A percentile compares a stretch with the other conserved stretches of the same genome.
Evolutionary conservation across 2,329 filamentous ascomycete genomes (phyloP).

Genomic region (Ceratocystis cubensis): DNA sequence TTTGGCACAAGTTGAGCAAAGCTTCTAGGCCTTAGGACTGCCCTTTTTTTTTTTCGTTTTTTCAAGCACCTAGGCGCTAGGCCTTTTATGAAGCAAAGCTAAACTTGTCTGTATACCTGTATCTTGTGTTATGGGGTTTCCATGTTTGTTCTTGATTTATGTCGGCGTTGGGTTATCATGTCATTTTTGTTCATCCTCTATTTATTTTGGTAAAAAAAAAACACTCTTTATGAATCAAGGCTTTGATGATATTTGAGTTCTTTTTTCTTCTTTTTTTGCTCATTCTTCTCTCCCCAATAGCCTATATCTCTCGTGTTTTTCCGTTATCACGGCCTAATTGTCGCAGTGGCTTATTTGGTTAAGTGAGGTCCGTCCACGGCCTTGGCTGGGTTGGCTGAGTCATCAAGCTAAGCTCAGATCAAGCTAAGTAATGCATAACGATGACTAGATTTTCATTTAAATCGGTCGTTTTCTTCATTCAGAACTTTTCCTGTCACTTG

Average conservation of each 20-base stretch:
- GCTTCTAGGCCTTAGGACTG: neutral
- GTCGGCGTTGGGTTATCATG: neutral
- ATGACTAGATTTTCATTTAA: conserved; percentile 3
- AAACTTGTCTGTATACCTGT: neutral
- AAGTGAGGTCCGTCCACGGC: neutral
- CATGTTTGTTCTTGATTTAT: conserved; percentile 6
- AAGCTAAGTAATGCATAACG: neutral
- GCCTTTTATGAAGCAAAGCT: neutral
- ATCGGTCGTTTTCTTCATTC: neutral
- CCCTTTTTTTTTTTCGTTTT: no score
- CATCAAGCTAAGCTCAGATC: neutral
- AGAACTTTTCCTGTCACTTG: neutral
- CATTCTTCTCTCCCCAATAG: neutral
- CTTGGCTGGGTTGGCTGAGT: conserved; percentile 4
- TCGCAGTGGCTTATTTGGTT: neutral
- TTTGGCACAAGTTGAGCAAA: neutral
- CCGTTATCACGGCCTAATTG: neutral
- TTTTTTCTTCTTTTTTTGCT: neutral
- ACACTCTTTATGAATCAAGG: neutral
- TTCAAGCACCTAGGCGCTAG: neutral
- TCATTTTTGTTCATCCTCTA: neutral
- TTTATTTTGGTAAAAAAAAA: neutral
- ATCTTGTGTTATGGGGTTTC: neutral
- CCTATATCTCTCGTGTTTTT: neutral
- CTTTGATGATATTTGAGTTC: neutral